These are phyloP conservation scores for Amoebophrya sp. DNA, from an alignment of 169 alveolate genomes.

Conservation along the genomic window DNA sequence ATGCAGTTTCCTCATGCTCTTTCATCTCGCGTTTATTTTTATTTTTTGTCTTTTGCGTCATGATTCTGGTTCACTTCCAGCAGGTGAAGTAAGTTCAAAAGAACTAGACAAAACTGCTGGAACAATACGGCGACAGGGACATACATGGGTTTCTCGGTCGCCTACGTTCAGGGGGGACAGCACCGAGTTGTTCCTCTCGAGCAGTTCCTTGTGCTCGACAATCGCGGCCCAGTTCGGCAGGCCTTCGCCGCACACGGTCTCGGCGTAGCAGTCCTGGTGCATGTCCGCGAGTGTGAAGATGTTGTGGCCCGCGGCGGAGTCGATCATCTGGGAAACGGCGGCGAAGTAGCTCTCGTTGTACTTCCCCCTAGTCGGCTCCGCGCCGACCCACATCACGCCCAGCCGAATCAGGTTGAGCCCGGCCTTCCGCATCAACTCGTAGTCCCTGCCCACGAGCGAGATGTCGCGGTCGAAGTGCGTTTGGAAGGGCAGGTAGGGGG, in stretches of 20 bases:
- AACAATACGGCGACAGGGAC: no score
- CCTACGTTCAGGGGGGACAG: no score
- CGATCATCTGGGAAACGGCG: neutral
- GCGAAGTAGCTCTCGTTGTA: neutral
- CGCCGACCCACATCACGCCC: neutral
- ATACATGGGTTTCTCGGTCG: no score
- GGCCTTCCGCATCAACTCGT: neutral
- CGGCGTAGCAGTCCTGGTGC: neutral
- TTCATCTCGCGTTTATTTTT: no score
- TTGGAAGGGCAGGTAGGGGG: neutral
- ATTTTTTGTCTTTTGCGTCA: no score
- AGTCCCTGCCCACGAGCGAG: neutral
- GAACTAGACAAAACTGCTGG: no score
- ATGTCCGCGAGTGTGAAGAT: neutral
- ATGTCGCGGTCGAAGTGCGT: neutral
- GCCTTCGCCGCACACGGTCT: neutral
- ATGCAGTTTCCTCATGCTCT: no score
- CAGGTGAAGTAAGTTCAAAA: no score
- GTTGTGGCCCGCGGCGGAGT: neutral
- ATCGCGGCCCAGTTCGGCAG: neutral
- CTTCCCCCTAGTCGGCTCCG: neutral
- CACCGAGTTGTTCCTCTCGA: no score
- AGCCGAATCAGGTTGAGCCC: neutral
- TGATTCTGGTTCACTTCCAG: no score
- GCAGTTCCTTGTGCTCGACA: neutral